Conservation (phyloP, 1,139 yeast genomes). For the Yamadazyma siamensis region DNA sequence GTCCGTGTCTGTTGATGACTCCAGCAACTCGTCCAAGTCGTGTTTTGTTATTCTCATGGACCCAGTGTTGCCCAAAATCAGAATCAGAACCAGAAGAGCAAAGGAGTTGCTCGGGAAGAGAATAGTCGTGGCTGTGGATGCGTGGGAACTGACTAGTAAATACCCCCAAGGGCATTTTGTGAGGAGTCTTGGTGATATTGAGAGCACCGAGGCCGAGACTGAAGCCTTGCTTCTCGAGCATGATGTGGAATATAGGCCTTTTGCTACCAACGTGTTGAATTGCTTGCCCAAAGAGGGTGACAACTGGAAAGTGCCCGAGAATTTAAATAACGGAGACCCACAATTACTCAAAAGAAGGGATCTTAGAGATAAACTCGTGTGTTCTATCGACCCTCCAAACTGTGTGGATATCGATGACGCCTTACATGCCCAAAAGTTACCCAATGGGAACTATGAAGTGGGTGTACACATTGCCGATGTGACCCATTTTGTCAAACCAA, state of each 20-base stretch:
- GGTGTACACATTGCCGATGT: constrained; percentile 99
- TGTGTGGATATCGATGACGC: constrained; percentile 99
- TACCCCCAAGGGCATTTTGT: constrained; percentile 96
- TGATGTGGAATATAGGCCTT: constrained; percentile 95
- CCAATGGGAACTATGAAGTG: constrained; percentile 93
- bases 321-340: constrained; percentile 56
- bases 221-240: constrained; percentile 92
- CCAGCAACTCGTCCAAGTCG: constrained; percentile 61
- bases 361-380: constrained; percentile 81
- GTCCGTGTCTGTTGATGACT: constrained; percentile 57
- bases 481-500: constrained; percentile 92
- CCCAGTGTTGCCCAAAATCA: constrained; percentile 77
- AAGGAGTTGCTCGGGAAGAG: constrained; percentile 79
- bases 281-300: constrained; percentile 94
- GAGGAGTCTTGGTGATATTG: constrained; percentile 83
- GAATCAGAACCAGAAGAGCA: constrained; percentile 86
- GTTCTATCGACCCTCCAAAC: constrained; percentile 96
- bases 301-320: constrained; percentile 83
- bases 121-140: constrained; percentile 86
- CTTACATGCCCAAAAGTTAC: constrained; percentile 75
- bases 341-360: constrained; percentile 70
- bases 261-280: constrained; percentile 84
- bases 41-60: constrained; percentile 91
- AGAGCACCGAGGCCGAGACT: constrained; percentile 92
- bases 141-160: constrained; percentile 84